Percentiles rank a stretch among this genome's conserved stretches.
Conservation (phyloP, 129 eudicot genomes). For the Flaveria sonorensis region DNA sequence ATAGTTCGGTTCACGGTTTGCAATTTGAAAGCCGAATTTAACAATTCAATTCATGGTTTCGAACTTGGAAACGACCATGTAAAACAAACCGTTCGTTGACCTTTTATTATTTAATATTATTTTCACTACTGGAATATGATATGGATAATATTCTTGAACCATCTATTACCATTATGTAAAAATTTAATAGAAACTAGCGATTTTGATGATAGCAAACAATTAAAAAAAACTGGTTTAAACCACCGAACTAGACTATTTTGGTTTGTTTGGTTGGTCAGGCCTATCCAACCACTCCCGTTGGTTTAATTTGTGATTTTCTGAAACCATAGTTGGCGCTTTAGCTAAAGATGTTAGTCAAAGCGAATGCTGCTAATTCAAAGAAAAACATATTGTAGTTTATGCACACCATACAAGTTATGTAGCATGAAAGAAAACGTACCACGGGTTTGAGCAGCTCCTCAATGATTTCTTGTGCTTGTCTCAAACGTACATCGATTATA, state of each 20-base stretch:
- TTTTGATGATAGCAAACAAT: not conserved
- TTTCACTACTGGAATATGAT: not conserved
- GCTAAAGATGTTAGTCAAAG: too few relatives aligned
- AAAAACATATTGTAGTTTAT: not conserved
- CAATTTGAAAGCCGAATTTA: not conserved
- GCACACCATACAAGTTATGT: not conserved
- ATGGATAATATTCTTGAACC: too few relatives aligned
- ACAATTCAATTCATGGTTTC: not conserved
- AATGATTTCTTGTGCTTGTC: conserved; percentile 69
- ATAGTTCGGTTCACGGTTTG: not conserved
- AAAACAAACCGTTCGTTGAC: too few relatives aligned
- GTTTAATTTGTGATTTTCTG: too few relatives aligned
- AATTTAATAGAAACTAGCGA: not conserved
- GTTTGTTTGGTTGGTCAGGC: not conserved
- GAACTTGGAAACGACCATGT: not conserved
- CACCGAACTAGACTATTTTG: not conserved
- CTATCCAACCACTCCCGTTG: not conserved
- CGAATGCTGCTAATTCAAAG: not conserved
- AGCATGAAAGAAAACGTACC: conserved; percentile 42
- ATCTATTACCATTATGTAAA: too few relatives aligned
- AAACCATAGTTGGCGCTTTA: too few relatives aligned
- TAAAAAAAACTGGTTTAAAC: not conserved
- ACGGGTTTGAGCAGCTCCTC: conserved; percentile 83
- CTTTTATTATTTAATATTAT: too few relatives aligned
- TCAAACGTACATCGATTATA: conserved; percentile 58